Base-by-base conservation (phyloP, 1,284 basidiomycete genomes). In the Taiwanofungus camphoratus region DNA sequence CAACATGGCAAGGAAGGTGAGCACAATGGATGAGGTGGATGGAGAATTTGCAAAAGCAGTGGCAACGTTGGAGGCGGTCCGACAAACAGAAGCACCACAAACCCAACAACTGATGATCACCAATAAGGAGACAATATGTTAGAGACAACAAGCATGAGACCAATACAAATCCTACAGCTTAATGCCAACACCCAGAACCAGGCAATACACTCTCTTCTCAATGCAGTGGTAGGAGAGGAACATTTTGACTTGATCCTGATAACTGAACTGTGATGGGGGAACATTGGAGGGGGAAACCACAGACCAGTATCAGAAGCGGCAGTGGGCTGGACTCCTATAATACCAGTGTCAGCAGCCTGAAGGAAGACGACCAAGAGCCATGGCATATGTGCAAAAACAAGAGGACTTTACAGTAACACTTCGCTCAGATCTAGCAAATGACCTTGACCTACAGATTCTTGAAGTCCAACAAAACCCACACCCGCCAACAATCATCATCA, bases 361-460 rank as follows among this genome's bases (percentile, higher is more conserved):
- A 3, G 39, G 39, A 6, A n/a, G 29, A n/a, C 39, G 31, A 4
- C 31, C 39, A 15, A 6, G 21, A 9, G 36, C 18, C 18, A 16
- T 37, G 20, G 36, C 36, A 9, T 37, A 37, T 23, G 21, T 23
- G 6, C 8, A 12, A 18, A 20, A 24, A 23, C 8, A 20, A 18
- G 9, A 16, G 7, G 21, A 37, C 21, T 41, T 33, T 31, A 33
- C 6, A 4, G 39, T 41, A 4, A 41, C 39, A 15, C 32, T 41
- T 9, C 29, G 31, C 15, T 41, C 39, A 15, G 39, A 41, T 31
- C 20, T 41, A 3, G 39, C 32, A 21, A 23, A 41, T n/a, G 39
- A 41, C 16, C 39, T 41, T 7, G 31, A 41, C 19, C 13, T 41
- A 9, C 39, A 41, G 39, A 29, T 41, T 13, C 22, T 41, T 3